A percentile compares a stretch with the other conserved stretches of the same genome.
These are phyloP conservation scores for Crithidia bombi DNA, from an alignment of 208 protist genomes.

Conservation along the genomic window DNA sequence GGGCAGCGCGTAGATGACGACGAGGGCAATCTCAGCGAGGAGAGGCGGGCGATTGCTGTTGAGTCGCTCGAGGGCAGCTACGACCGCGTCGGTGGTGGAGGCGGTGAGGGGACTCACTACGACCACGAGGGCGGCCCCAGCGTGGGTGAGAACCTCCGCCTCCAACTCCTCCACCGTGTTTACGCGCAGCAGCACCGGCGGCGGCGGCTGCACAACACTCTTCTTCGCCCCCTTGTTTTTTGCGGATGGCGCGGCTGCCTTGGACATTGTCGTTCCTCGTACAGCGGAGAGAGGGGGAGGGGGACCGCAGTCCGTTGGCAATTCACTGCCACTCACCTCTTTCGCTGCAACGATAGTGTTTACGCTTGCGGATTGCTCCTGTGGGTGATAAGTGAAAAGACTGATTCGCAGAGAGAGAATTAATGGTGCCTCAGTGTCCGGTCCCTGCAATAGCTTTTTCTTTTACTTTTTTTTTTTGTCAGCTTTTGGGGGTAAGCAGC, in stretches of 20 bases:
- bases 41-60: constrained; percentile 58
- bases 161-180: constrained; percentile 56
- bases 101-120: constrained; percentile 63
- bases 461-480: not conserved
- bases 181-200: constrained; percentile 61
- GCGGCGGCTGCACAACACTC: constrained; percentile 42
- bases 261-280: constrained; percentile 6
- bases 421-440: no score
- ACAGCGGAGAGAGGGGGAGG: no score
- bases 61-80: constrained; percentile 66
- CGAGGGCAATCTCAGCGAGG: constrained; percentile 51
- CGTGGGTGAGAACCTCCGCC: constrained; percentile 35
- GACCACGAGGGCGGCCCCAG: constrained; percentile 57
- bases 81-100: constrained; percentile 45
- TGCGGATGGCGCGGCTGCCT: constrained; percentile 4
- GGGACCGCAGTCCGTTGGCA: no score
- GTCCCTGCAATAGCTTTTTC: not conserved
- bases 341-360: no score
- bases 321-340: no score
- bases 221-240: constrained; percentile 49
- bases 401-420: no score
- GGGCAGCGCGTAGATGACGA: constrained; percentile 58
- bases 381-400: no score
- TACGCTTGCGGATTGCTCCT: no score
- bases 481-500: no score